Conservation (phyloP, 352 stramenopile genomes). For the Phytophthora pini region DNA sequence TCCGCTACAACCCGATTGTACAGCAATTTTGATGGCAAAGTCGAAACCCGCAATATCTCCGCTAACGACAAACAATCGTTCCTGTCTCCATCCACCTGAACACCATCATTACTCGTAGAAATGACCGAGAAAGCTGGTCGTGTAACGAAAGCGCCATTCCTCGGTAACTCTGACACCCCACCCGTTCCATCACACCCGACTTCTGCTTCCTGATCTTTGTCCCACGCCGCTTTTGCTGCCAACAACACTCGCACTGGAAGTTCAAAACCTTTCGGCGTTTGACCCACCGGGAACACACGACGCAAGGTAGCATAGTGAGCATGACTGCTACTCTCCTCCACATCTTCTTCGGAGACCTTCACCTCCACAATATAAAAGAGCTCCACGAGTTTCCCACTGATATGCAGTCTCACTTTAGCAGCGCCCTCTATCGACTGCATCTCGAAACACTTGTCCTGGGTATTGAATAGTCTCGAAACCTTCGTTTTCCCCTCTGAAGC, state of each 20-base stretch:
- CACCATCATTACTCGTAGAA: slow-evolving; percentile 20
- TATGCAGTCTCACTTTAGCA: slow-evolving; percentile 48
- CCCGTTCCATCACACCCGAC: slow-evolving; percentile 32
- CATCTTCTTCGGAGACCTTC: slow-evolving; percentile 30
- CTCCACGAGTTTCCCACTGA: slow-evolving; percentile 47
- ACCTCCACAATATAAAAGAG: slow-evolving; percentile 46
- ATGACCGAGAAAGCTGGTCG: slow-evolving; percentile 60
- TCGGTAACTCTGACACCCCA: slow-evolving; percentile 35
- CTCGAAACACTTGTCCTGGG: slow-evolving; percentile 46
- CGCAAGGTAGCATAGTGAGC: slow-evolving; percentile 50
- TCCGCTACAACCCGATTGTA: slow-evolving; percentile 53
- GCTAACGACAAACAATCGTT: slow-evolving; percentile 32
- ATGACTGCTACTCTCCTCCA: slow-evolving; percentile 22
- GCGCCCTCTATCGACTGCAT: slow-evolving; percentile 74
- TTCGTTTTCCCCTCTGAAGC: slow-evolving; percentile 23
- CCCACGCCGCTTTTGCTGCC: slow-evolving; percentile 33
- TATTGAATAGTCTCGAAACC: slow-evolving; percentile 40
- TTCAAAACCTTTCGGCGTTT: slow-evolving; percentile 43
- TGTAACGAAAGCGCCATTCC: slow-evolving; percentile 49
- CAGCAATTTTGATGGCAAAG: slow-evolving; percentile 44
- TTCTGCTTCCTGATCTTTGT: slow-evolving; percentile 24
- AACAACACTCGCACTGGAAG: slow-evolving; percentile 49
- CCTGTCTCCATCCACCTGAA: background rate
- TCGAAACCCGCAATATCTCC: slow-evolving; percentile 52
- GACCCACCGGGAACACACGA: slow-evolving; percentile 48